These are phyloP conservation scores for Coemansia sp. DNA, from an alignment of 371 early-diverging fungal genomes.

Conservation along the genomic window DNA sequence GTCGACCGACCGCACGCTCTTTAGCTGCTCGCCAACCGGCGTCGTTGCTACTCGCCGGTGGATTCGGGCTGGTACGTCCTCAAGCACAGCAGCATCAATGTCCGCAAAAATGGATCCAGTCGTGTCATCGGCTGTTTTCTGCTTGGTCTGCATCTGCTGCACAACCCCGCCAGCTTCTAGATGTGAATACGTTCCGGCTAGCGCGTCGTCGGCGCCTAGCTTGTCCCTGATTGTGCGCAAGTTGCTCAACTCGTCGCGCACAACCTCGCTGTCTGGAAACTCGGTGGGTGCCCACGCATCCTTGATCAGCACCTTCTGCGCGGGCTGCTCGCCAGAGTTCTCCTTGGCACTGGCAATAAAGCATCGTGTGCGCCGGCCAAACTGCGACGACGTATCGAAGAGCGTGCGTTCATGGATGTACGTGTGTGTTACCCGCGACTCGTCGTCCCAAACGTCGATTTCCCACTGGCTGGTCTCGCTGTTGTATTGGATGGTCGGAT, in stretches of 20 bases:
- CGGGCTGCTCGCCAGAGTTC: too few relatives aligned
- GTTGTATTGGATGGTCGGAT: slow-evolving; percentile 2
- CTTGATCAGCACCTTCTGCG: too few relatives aligned
- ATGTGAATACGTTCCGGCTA: not conserved
- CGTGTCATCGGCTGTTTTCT: not conserved
- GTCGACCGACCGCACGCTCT: not conserved
- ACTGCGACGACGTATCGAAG: too few relatives aligned
- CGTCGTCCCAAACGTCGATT: slow-evolving; percentile 4
- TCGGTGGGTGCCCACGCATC: too few relatives aligned
- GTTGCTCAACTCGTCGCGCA: too few relatives aligned
- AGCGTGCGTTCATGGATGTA: too few relatives aligned
- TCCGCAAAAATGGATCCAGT: not conserved
- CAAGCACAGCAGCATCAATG: not conserved
- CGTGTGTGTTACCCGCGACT: too few relatives aligned
- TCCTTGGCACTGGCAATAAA: too few relatives aligned
- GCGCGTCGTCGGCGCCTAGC: too few relatives aligned
- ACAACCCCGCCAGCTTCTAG: slow-evolving; percentile 5
- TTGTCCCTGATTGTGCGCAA: too few relatives aligned
- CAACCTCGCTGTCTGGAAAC: too few relatives aligned
- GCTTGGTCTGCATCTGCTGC: not conserved
- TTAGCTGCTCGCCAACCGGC: slow-evolving; percentile 6
- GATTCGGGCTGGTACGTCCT: not conserved
- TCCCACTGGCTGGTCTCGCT: not conserved
- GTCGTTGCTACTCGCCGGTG: slow-evolving; percentile 15
- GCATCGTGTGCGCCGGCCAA: too few relatives aligned